Conservation (phyloP, 2,329 filamentous ascomycete genomes). For the Alternaria conjuncta region DNA sequence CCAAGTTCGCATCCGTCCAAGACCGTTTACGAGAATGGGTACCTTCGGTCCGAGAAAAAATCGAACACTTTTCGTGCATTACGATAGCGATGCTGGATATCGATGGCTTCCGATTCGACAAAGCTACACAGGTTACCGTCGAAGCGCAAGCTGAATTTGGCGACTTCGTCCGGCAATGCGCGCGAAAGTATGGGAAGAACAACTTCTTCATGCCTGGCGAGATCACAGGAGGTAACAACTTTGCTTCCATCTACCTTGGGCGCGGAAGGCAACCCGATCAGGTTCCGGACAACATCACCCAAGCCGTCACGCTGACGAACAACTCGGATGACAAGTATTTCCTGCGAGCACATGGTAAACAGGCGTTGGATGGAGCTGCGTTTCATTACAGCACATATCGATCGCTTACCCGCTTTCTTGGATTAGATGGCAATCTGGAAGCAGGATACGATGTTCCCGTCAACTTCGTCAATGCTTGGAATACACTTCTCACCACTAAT, state of each 20-base stretch:
- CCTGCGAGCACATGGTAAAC: not conserved
- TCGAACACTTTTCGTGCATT: slow-evolving; percentile 69
- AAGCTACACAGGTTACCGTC: slow-evolving; percentile 68
- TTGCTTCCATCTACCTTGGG: slow-evolving; percentile 53
- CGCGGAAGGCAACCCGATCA: not conserved
- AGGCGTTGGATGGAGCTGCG: slow-evolving; percentile 64
- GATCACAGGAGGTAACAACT: slow-evolving; percentile 67
- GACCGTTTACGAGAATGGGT: slow-evolving; percentile 71
- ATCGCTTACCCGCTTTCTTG: slow-evolving; percentile 66
- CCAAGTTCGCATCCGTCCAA: slow-evolving; percentile 71
- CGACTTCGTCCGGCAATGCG: slow-evolving; percentile 63
- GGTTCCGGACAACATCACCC: not conserved
- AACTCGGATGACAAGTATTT: not conserved
- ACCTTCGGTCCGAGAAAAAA: slow-evolving; percentile 62
- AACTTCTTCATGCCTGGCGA: slow-evolving; percentile 71
- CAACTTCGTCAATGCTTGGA: slow-evolving; percentile 62
- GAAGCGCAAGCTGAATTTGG: slow-evolving; percentile 67
- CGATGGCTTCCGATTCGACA: slow-evolving; percentile 71
- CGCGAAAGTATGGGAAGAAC: slow-evolving; percentile 61
- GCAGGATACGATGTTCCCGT: slow-evolving; percentile 27
- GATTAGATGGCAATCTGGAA: slow-evolving; percentile 57
- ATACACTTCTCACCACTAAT: slow-evolving; percentile 63
- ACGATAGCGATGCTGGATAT: slow-evolving; percentile 68
- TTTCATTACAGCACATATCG: slow-evolving; percentile 72
- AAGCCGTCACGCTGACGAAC: not conserved